Evolutionary conservation across 2,329 filamentous ascomycete genomes (phyloP).

Genomic region (Beauveria caledonica): DNA sequence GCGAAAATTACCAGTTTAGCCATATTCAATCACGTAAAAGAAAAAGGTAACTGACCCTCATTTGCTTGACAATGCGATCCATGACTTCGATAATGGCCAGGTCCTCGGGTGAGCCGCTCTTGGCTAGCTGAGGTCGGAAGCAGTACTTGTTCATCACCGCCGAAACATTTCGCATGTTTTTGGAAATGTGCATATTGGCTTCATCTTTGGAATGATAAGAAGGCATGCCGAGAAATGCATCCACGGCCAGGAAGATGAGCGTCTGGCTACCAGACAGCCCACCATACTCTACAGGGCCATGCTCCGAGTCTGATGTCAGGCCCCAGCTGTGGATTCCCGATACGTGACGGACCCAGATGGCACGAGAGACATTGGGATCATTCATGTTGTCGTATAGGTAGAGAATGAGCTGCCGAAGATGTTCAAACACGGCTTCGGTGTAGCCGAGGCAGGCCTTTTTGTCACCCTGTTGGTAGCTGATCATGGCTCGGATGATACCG

Average conservation of each 20-base stretch:
- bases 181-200: slow-evolving; percentile 1
- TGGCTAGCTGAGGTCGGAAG: background rate
- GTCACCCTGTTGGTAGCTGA: slow-evolving; percentile 1
- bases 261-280: slow-evolving; percentile 4
- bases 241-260: slow-evolving; percentile 1
- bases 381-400: slow-evolving; percentile 2
- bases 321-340: slow-evolving; percentile 7
- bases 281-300: background rate
- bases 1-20: too few species aligned
- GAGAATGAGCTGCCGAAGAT: background rate
- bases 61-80: slow-evolving; percentile 5
- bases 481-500: background rate
- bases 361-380: background rate
- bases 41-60: background rate
- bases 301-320: background rate
- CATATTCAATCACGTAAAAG: background rate
- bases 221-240: background rate
- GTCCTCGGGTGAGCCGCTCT: background rate
- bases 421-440: background rate
- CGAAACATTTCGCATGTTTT: background rate
- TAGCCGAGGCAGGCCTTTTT: background rate
- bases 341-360: slow-evolving; percentile 3
- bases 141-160: background rate
- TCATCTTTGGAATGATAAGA: background rate
- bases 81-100: background rate